Conservation (phyloP, 2,329 filamentous ascomycete genomes). For the Ceratocystis lukuohia region DNA sequence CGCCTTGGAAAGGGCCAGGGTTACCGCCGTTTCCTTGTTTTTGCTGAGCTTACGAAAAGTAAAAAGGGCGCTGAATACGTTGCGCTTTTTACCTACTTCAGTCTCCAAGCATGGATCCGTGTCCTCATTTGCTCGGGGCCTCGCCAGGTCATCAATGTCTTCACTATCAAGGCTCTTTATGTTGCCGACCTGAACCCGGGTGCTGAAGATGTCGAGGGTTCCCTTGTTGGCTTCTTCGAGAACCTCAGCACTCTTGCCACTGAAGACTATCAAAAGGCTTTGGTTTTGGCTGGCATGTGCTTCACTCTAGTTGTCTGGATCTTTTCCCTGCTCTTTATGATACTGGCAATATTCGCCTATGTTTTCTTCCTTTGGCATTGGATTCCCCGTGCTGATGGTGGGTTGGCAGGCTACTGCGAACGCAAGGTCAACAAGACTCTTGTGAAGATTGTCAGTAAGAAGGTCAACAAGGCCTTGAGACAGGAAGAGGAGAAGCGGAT, state of each 20-base stretch:
- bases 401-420: slow-evolving; percentile 72
- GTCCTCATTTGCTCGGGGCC: slow-evolving; percentile 84
- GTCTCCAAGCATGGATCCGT: slow-evolving; percentile 67
- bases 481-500: slow-evolving; percentile 55
- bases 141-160: slow-evolving; percentile 76
- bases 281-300: slow-evolving; percentile 79
- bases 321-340: slow-evolving; percentile 60
- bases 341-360: slow-evolving; percentile 67
- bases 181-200: slow-evolving; percentile 46
- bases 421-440: slow-evolving; percentile 82
- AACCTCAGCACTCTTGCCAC: slow-evolving; percentile 64
- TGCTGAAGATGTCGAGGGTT: slow-evolving; percentile 41
- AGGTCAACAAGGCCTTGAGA: slow-evolving; percentile 77
- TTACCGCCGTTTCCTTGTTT: slow-evolving; percentile 84
- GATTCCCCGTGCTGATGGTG: slow-evolving; percentile 69
- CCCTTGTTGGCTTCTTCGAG: slow-evolving; percentile 63
- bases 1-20: slow-evolving; percentile 59
- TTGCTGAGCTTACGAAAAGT: slow-evolving; percentile 78
- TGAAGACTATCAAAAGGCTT: slow-evolving; percentile 61
- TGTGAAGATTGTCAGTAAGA: slow-evolving; percentile 68
- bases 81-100: slow-evolving; percentile 83
- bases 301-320: slow-evolving; percentile 87
- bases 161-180: slow-evolving; percentile 79
- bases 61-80: slow-evolving; percentile 84
- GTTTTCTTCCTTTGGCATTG: slow-evolving; percentile 85